These are phyloP conservation scores for Xylaria sp. DNA, from an alignment of 2,329 filamentous ascomycete species.

Conservation along the genomic window DNA sequence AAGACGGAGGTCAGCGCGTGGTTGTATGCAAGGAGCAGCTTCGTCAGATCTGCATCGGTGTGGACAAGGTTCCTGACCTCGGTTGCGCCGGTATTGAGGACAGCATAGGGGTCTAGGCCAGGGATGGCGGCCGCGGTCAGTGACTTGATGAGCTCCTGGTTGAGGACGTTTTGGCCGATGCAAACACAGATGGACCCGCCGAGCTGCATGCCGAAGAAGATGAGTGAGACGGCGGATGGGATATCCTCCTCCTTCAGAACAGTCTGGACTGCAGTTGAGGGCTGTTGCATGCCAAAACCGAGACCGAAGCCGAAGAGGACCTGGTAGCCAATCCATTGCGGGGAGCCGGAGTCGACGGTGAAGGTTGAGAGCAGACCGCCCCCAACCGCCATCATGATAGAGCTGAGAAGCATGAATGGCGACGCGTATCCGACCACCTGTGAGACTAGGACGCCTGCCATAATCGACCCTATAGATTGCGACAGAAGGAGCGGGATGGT, in stretches of 20 bases:
- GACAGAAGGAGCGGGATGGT: conserved; percentile 35
- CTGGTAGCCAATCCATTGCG: conserved; percentile 33
- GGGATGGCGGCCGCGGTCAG: conserved; percentile 29
- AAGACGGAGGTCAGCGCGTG: conserved; percentile 58
- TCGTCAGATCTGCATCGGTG: conserved; percentile 16
- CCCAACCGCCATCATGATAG: conserved; percentile 26
- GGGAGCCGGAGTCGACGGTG: conserved; percentile 4
- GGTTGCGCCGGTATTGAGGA: conserved; percentile 31
- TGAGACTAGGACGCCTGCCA: conserved; percentile 26
- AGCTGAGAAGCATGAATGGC: conserved; percentile 25
- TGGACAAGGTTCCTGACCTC: conserved; percentile 1
- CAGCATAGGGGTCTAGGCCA: conserved; percentile 16
- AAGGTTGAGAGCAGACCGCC: conserved; percentile 31
- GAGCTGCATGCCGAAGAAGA: conserved; percentile 46
- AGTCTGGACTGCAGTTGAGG: conserved; percentile 42
- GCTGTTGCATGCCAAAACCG: conserved; percentile 29
- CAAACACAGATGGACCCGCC: conserved; percentile 47
- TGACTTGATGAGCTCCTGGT: conserved; percentile 38
- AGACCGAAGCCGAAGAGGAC: conserved; percentile 31
- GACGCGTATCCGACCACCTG: conserved; percentile 29
- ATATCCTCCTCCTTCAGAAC: conserved; percentile 42
- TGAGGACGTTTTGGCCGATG: conserved; percentile 45
- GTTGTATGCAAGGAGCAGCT: conserved; percentile 56
- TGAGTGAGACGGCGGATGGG: conserved; percentile 42
- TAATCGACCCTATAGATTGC: conserved; percentile 23